Evolutionary conservation across 129 eudicot species (phyloP), one percentile per base, ranked within the genome.

Genomic region (Dittrichia graveolens): DNA sequence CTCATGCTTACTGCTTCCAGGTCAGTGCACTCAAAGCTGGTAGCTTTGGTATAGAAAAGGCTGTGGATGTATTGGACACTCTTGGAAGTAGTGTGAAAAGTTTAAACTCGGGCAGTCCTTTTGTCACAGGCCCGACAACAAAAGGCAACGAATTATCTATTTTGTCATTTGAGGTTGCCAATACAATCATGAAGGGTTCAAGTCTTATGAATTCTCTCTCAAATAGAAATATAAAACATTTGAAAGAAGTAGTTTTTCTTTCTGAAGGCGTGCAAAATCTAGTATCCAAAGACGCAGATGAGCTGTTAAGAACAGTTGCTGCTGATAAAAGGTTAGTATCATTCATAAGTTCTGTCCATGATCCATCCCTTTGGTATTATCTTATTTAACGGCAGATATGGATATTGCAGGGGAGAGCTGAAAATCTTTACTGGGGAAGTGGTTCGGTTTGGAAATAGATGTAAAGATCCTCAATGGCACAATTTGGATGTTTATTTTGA

Each of bases 391-490:
- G 12, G 60, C 69, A 65, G 64, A 46, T 60, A 37, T 55, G 78
- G 47, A 60, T 74, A 63, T 16, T 60, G 59, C 83, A 92, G 98
- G 90, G 88, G 78, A 37, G 96, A 89, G 85, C 69, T 92, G 70
- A 83, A 80, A 76, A 39, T 89, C 35, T 92, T 92, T 71, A 54
- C 88, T 1, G 87, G 85, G 45, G 98, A 92, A 82, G 91, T 92
- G 55, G 73, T 92, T 70, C 96, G 98, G 49, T 92, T 92, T 78
- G 98, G 98, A 71, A 92, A 89, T 77, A 80, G 85, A 41, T 92
- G 98, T 89, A 89, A 87, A 89, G 98, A 92, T 83, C 88, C 98
- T 82, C 98, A 87, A 72, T 92, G 98, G 98, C 98, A 92, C 86
- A 85, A 92, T 81, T 78, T 92, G 90, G 96, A 92, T 62, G 94